These are phyloP conservation scores for Aspergillus diversus DNA, from an alignment of 495 filamentous ascomycete species.

Conservation along the genomic window DNA sequence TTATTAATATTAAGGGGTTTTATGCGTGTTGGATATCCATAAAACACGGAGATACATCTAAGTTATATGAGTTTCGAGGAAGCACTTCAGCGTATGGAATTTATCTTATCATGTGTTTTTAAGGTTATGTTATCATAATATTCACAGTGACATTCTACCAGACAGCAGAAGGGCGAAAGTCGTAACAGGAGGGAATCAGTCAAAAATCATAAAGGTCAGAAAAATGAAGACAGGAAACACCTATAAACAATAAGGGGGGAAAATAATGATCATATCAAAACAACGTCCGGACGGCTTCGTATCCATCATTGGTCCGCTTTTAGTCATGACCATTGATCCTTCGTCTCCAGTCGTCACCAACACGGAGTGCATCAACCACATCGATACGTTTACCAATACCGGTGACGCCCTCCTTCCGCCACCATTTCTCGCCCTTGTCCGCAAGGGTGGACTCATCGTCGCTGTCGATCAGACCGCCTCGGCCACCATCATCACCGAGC, in stretches of 20 bases:
- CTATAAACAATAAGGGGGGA: conserved; percentile 38
- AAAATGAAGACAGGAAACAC: conserved; percentile 19
- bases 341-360: conserved; percentile 83
- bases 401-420: conserved; percentile 78
- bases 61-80: neutral
- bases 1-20: too few relatives aligned
- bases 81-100: neutral
- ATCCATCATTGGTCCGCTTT: conserved; percentile 20
- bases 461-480: conserved; percentile 86
- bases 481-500: conserved; percentile 80
- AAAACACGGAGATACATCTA: neutral
- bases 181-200: conserved; percentile 40
- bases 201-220: conserved; percentile 26
- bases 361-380: conserved; percentile 75
- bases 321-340: conserved; percentile 74
- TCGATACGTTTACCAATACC: conserved; percentile 85
- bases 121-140: conserved; percentile 14
- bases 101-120: neutral
- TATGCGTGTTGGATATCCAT: too few relatives aligned
- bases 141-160: conserved; percentile 11
- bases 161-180: conserved; percentile 16
- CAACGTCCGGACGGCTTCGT: conserved; percentile 22
- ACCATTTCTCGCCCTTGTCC: conserved; percentile 70
- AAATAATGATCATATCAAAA: conserved; percentile 32
- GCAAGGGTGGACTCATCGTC: conserved; percentile 73